These are phyloP conservation scores for Globisporangium barbulae DNA, from an alignment of 352 stramenopile species.

Conservation along the genomic window DNA sequence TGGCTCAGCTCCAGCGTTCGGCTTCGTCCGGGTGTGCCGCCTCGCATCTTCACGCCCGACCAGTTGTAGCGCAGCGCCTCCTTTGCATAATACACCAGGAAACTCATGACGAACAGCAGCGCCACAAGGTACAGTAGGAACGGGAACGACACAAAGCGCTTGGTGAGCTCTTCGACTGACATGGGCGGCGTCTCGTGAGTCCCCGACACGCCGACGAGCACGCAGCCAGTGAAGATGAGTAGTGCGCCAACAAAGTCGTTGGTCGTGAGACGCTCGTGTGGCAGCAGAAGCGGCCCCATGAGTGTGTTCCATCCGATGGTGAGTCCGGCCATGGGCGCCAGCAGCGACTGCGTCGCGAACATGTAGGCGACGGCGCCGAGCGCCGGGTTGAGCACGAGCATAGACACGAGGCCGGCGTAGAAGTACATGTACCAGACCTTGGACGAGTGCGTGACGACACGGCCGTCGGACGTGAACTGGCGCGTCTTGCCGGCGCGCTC, in stretches of 20 bases:
- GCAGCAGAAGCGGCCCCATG: constrained; percentile 64
- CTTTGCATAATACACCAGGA: constrained; percentile 54
- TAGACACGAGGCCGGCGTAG: constrained; percentile 61
- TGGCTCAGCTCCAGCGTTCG: constrained; percentile 30
- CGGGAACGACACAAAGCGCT: constrained; percentile 51
- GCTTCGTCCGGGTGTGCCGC: constrained; percentile 21
- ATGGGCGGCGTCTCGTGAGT: constrained; percentile 60
- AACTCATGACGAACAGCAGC: constrained; percentile 36
- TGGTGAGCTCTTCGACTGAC: constrained; percentile 50
- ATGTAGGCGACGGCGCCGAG: constrained; percentile 65
- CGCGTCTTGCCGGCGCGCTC: constrained; percentile 26
- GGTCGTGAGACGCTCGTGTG: constrained; percentile 63
- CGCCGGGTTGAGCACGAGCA: constrained; percentile 74
- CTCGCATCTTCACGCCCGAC: constrained; percentile 6
- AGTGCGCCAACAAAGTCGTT: constrained; percentile 74
- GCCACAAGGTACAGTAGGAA: constrained; percentile 61
- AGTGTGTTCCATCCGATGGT: constrained; percentile 85
- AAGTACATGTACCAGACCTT: constrained; percentile 64
- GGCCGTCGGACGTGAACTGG: constrained; percentile 19
- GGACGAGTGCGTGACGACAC: constrained; percentile 8
- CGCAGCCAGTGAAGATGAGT: constrained; percentile 75
- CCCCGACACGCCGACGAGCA: constrained; percentile 68
- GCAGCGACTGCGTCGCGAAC: constrained; percentile 75
- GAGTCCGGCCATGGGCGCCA: constrained; percentile 79
- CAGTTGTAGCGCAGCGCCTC: constrained; percentile 50